Conservation (phyloP, 257 asterid species). For the Henckelia pumila region DNA sequence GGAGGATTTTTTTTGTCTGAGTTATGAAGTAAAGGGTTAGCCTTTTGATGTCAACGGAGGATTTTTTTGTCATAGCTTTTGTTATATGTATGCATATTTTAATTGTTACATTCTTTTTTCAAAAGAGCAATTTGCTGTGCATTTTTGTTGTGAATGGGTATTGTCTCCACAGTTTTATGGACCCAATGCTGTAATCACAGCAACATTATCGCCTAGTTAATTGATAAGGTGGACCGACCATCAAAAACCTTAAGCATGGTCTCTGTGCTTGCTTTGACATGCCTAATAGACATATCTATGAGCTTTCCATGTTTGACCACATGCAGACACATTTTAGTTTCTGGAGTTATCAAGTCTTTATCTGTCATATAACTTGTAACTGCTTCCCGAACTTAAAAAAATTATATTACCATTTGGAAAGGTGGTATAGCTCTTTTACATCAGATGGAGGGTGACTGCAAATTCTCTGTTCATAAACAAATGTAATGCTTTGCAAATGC, state of each 20-base stretch:
- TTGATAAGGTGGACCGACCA: neutral
- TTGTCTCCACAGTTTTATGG: neutral
- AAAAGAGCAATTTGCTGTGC: neutral
- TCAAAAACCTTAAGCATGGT: slow-evolving; percentile 4
- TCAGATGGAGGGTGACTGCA: slow-evolving; percentile 10
- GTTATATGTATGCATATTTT: no score
- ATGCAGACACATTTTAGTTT: neutral
- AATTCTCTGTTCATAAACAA: neutral
- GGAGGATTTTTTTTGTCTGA: no score
- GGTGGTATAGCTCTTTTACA: slow-evolving; percentile 11
- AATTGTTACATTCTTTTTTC: neutral
- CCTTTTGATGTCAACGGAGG: no score
- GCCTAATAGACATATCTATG: slow-evolving; percentile 6
- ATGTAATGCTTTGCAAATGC: slow-evolving; percentile 5
- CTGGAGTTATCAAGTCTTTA: neutral
- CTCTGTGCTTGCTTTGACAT: slow-evolving; percentile 3
- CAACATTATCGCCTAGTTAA: no score
- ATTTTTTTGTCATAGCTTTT: no score
- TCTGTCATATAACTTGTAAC: slow-evolving; percentile 2
- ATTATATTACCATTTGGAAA: neutral
- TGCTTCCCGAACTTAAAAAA: neutral
- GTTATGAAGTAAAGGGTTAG: no score
- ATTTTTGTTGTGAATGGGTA: neutral
- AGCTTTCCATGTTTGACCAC: neutral
- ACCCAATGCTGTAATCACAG: neutral